Percentiles rank a stretch among this genome's conserved stretches.
phyloP scores from a whole-genome alignment of 2,329 filamentous ascomycete species.

The Penicillium thymicola region DNA sequence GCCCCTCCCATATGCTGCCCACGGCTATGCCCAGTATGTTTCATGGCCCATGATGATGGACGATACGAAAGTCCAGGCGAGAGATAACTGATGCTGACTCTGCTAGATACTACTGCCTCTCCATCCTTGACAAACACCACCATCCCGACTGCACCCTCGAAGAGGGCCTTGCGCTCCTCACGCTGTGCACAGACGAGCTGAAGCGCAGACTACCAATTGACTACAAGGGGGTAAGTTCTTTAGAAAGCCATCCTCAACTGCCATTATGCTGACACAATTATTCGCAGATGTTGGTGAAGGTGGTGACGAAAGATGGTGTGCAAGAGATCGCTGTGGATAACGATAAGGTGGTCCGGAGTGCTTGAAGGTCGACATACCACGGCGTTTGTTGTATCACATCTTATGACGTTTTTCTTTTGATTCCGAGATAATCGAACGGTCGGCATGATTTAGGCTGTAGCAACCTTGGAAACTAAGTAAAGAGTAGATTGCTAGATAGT shows the following conservation, averaged over 20 bases:
- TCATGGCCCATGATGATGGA: not conserved
- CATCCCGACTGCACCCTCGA: constrained; percentile 88
- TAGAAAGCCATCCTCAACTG: not conserved
- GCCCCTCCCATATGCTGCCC: constrained; percentile 88
- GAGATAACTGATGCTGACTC: constrained; percentile 16
- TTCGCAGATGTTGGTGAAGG: constrained; percentile 65
- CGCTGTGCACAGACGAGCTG: constrained; percentile 93
- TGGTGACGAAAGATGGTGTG: constrained; percentile 91
- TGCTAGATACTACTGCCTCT: constrained; percentile 88
- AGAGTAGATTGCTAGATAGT: not conserved
- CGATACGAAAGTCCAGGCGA: not conserved
- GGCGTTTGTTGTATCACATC: constrained; percentile 30
- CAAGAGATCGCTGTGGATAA: constrained; percentile 82
- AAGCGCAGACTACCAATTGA: constrained; percentile 96
- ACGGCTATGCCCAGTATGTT: constrained; percentile 92
- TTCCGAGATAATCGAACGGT: constrained; percentile 29
- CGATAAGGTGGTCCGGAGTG: constrained; percentile 56
- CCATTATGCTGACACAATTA: constrained; percentile 10
- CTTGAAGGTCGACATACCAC: constrained; percentile 38
- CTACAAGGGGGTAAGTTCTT: constrained; percentile 80
- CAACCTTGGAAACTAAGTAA: constrained; percentile 1
- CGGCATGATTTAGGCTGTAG: constrained; percentile 12
- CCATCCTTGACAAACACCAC: constrained; percentile 97
- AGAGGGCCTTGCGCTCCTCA: constrained; percentile 86
- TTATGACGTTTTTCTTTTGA: constrained; percentile 29